Conservation (phyloP, 78 protist species). For the Mastigamoeba balamuthi region DNA sequence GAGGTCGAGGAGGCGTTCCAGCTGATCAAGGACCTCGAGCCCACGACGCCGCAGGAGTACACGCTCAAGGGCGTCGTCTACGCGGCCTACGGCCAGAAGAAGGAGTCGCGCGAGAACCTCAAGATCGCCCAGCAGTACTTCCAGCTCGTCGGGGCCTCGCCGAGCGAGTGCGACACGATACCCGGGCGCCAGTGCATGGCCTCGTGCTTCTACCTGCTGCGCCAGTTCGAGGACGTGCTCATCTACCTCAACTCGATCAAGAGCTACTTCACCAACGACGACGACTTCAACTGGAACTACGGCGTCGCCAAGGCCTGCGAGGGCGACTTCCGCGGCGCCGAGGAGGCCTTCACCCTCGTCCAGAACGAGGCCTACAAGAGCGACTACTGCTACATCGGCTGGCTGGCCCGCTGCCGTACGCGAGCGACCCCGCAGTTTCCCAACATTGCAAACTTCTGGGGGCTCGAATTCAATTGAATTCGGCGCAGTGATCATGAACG, state of each 20-base stretch:
- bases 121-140: slow-evolving; percentile 64
- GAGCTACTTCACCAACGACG: slow-evolving; percentile 42
- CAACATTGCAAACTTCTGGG: not conserved
- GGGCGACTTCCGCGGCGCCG: slow-evolving; percentile 53
- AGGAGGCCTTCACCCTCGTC: slow-evolving; percentile 24
- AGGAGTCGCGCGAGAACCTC: slow-evolving; percentile 20
- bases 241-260: slow-evolving; percentile 69
- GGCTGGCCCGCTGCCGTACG: slow-evolving; percentile 53
- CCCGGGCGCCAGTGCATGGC: slow-evolving; percentile 89
- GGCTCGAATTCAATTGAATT: not conserved
- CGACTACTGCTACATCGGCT: slow-evolving; percentile 37
- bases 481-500: slow-evolving; percentile 19
- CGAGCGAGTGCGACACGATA: slow-evolving; percentile 75
- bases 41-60: slow-evolving; percentile 62
- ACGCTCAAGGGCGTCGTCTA: slow-evolving; percentile 71
- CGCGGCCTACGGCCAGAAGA: slow-evolving; percentile 45
- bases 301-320: slow-evolving; percentile 35
- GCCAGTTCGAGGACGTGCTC: slow-evolving; percentile 68
- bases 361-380: slow-evolving; percentile 16
- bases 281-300: slow-evolving; percentile 42
- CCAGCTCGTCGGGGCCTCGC: slow-evolving; percentile 64
- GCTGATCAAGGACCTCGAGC: slow-evolving; percentile 66
- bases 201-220: slow-evolving; percentile 52
- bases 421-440: no score
- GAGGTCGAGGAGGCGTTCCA: slow-evolving; percentile 62